Conservation (phyloP, 2,329 filamentous ascomycete species). For the Diaporthe caulivora region DNA sequence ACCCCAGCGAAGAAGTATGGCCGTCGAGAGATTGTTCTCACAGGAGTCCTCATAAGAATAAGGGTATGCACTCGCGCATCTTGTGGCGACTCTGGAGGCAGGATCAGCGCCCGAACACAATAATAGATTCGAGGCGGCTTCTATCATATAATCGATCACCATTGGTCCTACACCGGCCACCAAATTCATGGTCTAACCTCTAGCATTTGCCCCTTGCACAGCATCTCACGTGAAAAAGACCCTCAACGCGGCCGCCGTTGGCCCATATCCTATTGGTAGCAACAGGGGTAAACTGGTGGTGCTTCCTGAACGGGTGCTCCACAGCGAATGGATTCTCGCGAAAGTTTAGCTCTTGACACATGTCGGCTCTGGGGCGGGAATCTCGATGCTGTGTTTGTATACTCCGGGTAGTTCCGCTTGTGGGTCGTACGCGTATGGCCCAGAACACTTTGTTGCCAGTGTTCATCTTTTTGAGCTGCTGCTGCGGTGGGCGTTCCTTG, state of each 20-base stretch:
- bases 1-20: not conserved
- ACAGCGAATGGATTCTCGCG: conserved; percentile 26
- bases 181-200: not conserved
- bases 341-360: conserved; percentile 12
- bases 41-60: too few relatives aligned
- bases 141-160: too few relatives aligned
- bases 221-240: not conserved
- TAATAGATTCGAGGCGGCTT: not conserved
- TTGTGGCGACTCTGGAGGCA: too few relatives aligned
- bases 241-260: not conserved
- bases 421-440: not conserved
- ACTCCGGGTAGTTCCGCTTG: not conserved
- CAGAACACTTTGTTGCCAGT: not conserved
- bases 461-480: too few relatives aligned
- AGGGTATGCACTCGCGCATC: too few relatives aligned
- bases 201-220: not conserved
- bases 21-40: too few relatives aligned
- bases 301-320: not conserved
- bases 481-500: not conserved
- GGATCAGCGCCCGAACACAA: not conserved
- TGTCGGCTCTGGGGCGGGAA: not conserved
- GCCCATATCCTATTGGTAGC: not conserved
- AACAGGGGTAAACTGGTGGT: not conserved
- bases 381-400: not conserved
- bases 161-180: too few relatives aligned